Base-by-base conservation (phyloP, 495 filamentous ascomycete genomes). In the Haplographium delicatum region DNA sequence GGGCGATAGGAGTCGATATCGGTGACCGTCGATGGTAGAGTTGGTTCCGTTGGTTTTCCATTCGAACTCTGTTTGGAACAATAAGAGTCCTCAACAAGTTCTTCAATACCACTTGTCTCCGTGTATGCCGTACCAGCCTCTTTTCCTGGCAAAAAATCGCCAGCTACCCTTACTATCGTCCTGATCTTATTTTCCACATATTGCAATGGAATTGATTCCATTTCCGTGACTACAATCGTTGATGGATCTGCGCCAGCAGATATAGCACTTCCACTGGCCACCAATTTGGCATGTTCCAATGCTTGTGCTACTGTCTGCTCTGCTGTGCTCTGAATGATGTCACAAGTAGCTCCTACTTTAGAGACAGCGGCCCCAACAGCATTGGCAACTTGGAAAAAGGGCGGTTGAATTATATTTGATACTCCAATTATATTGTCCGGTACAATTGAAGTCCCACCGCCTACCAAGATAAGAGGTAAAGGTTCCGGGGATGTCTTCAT, bases 401-500 rank as follows among this genome's bases (percentile, higher is more conserved):
- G 53, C 0, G 69, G 73, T 52, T 63, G 69, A 44, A 67, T 68
- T 43, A 70, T 57, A 22, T 61, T 22, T 2, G 39, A 47, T 15
- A 57, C 68, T 5, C 66, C 67, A 33, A 59, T 55, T 5, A 72
- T 53, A 11, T 62, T 45, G 3, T 64, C 59, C 6, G 57, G 64
- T 16, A 65, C 53, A 22, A 73, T 66, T 6, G 72, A 60, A 11
- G 63, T 64, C 13, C 69, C 69, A 19, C 69, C 69, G 25, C 69
- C 69, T 11, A 76, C 74, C 7, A 78, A 63, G 5, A 75, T 64
- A 1, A 76, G 66, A 13, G 63, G 68, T 2, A 73, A 50, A 24
- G 69, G 62, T 33, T 70, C 68, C 8, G 71, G 66, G 1, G 69
- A 73, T 9, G 70, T 75, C 50, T 76, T 76, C 59, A 75, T 73